A percentile compares a stretch with the other conserved stretches of the same genome.
These are phyloP conservation scores for Posidonia australis DNA, from an alignment of 106 monocot genomes.

Conservation along the genomic window DNA sequence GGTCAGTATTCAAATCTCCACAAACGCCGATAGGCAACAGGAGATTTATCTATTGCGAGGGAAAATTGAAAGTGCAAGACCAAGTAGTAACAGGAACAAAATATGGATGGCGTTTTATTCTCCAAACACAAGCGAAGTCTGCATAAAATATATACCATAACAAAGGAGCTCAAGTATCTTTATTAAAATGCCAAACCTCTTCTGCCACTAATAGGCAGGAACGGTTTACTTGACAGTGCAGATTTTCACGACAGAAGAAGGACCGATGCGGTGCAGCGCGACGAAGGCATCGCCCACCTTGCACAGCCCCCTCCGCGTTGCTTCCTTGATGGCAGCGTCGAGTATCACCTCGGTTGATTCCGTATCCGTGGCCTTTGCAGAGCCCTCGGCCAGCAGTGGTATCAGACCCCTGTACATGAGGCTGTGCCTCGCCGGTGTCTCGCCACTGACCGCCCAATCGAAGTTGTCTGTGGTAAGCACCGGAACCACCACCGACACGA, in stretches of 20 bases:
- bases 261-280: slow-evolving; percentile 38
- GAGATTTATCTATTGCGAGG: no score
- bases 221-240: slow-evolving; percentile 31
- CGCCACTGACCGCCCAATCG: slow-evolving; percentile 36
- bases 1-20: no score
- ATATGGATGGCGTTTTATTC: no score
- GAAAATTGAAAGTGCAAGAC: no score
- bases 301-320: slow-evolving; percentile 21
- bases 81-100: no score
- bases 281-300: slow-evolving; percentile 43
- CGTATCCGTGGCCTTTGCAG: slow-evolving; percentile 32
- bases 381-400: slow-evolving; percentile 33
- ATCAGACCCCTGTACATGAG: slow-evolving; percentile 39
- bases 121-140: no score
- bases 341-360: slow-evolving; percentile 41
- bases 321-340: slow-evolving; percentile 20
- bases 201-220: no score
- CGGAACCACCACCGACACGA: slow-evolving; percentile 44
- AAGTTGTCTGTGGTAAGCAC: slow-evolving; percentile 31
- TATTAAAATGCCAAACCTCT: no score
- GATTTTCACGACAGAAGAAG: slow-evolving; percentile 47
- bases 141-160: no score
- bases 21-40: no score
- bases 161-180: no score
- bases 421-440: slow-evolving; percentile 38